A percentile compares a stretch with the other conserved stretches of the same genome.
Conservation (phyloP, 139 green algal genomes). For the Medakamo hakoo region DNA sequence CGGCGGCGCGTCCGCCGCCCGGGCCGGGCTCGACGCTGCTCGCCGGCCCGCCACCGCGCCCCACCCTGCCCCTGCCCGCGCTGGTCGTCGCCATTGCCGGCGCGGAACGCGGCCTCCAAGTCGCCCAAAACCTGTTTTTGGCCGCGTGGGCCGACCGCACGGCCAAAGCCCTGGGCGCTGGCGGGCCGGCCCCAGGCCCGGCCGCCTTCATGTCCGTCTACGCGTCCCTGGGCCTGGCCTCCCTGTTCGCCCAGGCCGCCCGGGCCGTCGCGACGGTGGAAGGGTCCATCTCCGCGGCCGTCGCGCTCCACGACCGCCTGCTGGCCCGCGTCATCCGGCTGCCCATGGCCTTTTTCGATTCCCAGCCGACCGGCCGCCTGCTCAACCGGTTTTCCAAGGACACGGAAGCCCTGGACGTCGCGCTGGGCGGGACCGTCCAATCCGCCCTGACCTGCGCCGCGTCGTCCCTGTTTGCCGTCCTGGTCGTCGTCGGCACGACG, state of each 20-base stretch:
- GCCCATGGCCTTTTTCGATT: constrained; percentile 77
- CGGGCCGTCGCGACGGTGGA: constrained; percentile 25
- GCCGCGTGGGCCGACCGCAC: constrained; percentile 37
- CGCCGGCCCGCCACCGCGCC: no score
- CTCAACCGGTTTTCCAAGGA: constrained; percentile 77
- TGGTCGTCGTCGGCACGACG: constrained; percentile 40
- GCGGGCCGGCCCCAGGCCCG: constrained; percentile 1
- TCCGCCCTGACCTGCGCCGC: constrained; percentile 33
- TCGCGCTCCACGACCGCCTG: constrained; percentile 24
- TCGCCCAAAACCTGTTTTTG: constrained; percentile 62
- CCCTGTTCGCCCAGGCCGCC: constrained; percentile 26
- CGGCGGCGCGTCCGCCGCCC: no score
- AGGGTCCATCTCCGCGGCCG: constrained; percentile 25
- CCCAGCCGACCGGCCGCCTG: constrained; percentile 60
- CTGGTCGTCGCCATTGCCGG: constrained; percentile 19
- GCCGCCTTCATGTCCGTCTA: constrained; percentile 46
- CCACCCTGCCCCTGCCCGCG: constrained; percentile 35
- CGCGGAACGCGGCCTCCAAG: constrained; percentile 28
- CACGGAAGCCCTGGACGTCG: constrained; percentile 53
- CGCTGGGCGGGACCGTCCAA: constrained; percentile 23
- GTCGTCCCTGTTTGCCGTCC: constrained; percentile 10
- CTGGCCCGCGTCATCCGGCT: constrained; percentile 41
- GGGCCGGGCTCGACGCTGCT: no score
- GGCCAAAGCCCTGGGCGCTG: constrained; percentile 8
- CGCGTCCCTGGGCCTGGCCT: constrained; percentile 40